Conservation (phyloP, 169 alveolate genomes). For the Plasmodium reichenowi region DNA sequence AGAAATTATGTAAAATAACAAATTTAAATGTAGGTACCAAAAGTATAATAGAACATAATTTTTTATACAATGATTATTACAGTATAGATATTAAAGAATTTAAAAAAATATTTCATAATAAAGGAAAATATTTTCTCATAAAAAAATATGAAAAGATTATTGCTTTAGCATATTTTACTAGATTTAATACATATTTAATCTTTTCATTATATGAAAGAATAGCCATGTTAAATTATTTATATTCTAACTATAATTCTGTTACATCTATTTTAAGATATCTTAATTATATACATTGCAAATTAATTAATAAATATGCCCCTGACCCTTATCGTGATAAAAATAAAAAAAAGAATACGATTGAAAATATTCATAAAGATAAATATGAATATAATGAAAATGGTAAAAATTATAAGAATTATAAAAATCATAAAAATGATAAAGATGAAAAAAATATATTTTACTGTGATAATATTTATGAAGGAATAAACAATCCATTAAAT, state of each 20-base stretch:
- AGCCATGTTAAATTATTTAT: slow-evolving; percentile 57
- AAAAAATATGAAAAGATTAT: slow-evolving; percentile 70
- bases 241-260: slow-evolving; percentile 40
- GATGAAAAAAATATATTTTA: no score
- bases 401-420: neutral
- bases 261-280: slow-evolving; percentile 52
- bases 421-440: neutral
- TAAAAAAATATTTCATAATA: slow-evolving; percentile 43
- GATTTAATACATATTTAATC: slow-evolving; percentile 54
- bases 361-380: neutral
- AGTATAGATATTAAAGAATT: slow-evolving; percentile 40
- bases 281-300: slow-evolving; percentile 62
- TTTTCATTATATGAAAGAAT: slow-evolving; percentile 64
- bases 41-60: slow-evolving; percentile 22
- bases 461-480: neutral
- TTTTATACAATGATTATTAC: slow-evolving; percentile 44
- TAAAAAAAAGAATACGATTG: neutral
- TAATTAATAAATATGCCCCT: slow-evolving; percentile 30
- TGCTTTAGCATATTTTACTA: slow-evolving; percentile 54
- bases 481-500: neutral
- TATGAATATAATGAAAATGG: neutral
- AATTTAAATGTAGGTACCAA: slow-evolving; percentile 29
- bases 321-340: neutral
- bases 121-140: slow-evolving; percentile 71
- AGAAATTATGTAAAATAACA: slow-evolving; percentile 1